Base-by-base conservation (phyloP, 139 green algal genomes). In the Coelastrella sp. region DNA sequence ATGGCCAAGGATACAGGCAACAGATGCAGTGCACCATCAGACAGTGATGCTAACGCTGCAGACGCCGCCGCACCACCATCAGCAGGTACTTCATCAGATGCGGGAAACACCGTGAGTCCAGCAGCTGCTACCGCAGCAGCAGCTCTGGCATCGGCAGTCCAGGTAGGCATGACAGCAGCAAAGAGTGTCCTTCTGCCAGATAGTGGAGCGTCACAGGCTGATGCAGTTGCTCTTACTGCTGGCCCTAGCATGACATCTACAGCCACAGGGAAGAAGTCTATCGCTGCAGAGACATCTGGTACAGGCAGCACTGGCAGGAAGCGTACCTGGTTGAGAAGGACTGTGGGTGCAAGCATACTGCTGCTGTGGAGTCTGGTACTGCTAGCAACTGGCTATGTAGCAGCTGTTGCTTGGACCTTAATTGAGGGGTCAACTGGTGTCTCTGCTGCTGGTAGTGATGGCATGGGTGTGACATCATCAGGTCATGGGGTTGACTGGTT, bases 111-210 rank as follows among this genome's bases (percentile, higher is more conserved):
- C 21, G 38, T 4, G 9, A 59, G 37, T 53, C 23, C 37, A 57
- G 38, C 68, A 77, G 68, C 38, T 57, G 68, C 40, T 38, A 38
- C 43, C 6, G 68, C 68, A 77, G 68, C 68, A 77, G 23, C 38
- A 27, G 38, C 45, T 4, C 38, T 77, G 68, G 27, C 7, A 77
- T 37, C 68, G 34, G 38, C 38, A 13, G 23, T 77, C 23, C 68
- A 77, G 38, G 68, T 38, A n/a, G 68, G 68, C 15, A 15, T 77
- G 4, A 27, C 37, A 23, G 68, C 68, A 77, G 68, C 68, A 53
- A 77, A 27, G 68, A 34, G 38, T 21, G 30, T 19, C 21, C 17
- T 64, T 19, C 53, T 64, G 21, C 17, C 11, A 21, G 17, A n/a
- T 32, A n/a, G n/a, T n/a, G n/a, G n/a, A n/a, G n/a, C n/a, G n/a